Evolutionary conservation across 176 grass and related monocot species (phyloP), one percentile per base, ranked within the genome.

Genomic region (Avena eriantha): DNA sequence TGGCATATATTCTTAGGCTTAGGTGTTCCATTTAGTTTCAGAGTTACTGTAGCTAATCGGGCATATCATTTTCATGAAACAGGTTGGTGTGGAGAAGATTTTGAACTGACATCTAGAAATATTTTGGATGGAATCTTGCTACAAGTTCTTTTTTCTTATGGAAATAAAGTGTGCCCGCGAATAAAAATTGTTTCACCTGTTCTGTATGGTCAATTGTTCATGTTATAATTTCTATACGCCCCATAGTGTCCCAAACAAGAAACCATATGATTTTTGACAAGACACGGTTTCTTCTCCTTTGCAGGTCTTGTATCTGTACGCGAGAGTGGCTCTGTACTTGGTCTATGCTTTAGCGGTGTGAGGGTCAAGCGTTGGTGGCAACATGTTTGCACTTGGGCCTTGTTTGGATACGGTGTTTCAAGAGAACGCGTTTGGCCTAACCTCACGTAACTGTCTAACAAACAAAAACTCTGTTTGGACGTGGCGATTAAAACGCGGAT

Each of bases 241-340:
- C 51, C 51, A 54, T 56, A 56, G 17, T 56, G 17, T 56, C 57
- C 57, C 57, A 59, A 59, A 59, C 57, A 59, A 59, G 21, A 23
- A 59, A 59, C 7, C 21, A 59, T 59, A 59, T n/a, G 56, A 4
- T 59, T 8, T 59, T 59, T 59, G 56, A 59, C 21, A 22, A 59
- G 56, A 59, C 21, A 59, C 57, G 22, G 7, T 58, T 58, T 58
- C 6, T 58, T 59, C 57, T 59, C 21, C 57, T 11, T 59, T 59
- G 57, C 57, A 59, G 57, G 21, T 22, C 8, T 61, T 23, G n/a
- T 61, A 24, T 23, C 24, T 61, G 9, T 61, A n/a, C 58, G 24
- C 58, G n/a, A 59, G 58, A 61, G n/a, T 61, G 58, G 58, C n/a
- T 61, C n/a, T 61, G n/a, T 61, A 23, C n/a, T 61, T 61, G 58